Evolutionary conservation across 78 protist genomes (phyloP), one percentile per base, ranked within the genome.

Genomic region (Dictyostelium firmibasis): DNA sequence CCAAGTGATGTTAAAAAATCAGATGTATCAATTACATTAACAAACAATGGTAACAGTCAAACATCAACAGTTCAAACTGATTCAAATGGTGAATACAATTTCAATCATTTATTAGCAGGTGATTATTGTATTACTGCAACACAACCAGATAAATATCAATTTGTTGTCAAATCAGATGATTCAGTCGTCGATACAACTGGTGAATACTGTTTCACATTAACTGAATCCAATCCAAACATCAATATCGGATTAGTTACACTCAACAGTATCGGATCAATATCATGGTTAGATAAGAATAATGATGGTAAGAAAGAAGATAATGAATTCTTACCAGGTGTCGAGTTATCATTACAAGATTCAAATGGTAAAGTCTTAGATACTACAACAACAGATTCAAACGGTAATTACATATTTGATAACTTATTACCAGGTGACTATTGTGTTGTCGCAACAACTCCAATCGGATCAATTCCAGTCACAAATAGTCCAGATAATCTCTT

Each of bases 331-430:
- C 47, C 38, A 27, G 81, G 23, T 36, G 81, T 29, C 2, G 35
- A 74, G 4, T 18, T 35, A 13, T 16, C 38, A 29, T 14, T 35
- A 33, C 8, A 7, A 13, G 41, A 72, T 31, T 31, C 50, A 47
- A 10, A 72, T 27, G 91, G 67, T 13, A 64, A 84, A 9, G 35
- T 82, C 2, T 10, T 82, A 4, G 47, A 33, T 4, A 36, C 74
- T 11, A 64, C 86, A 3, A 62, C 74, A 13, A 82, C 86, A 8
- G 50, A 81, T 57, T n/a, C n/a, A n/a, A n/a, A n/a, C n/a, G n/a
- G n/a, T n/a, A n/a, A n/a, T n/a, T n/a, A n/a, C n/a, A n/a, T n/a
- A n/a, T n/a, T n/a, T n/a, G n/a, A n/a, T n/a, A n/a, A n/a, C n/a
- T n/a, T n/a, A n/a, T n/a, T n/a, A n/a, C n/a, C n/a, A n/a, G n/a